Conservation (phyloP, 2,329 filamentous ascomycete genomes). For the Botrytis fragariae region DNA sequence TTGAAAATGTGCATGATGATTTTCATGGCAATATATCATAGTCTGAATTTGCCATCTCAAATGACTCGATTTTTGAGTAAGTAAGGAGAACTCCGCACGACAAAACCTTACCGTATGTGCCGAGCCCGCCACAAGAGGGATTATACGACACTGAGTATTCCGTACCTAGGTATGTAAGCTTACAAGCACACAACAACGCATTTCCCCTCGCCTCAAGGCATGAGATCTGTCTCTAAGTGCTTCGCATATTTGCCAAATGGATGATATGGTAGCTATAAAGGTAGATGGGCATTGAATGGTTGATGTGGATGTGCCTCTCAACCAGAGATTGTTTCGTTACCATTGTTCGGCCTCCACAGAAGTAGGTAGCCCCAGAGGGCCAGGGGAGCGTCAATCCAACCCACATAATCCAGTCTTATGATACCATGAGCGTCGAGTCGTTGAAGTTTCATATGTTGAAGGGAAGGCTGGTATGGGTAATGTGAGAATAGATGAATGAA, state of each 20-base stretch:
- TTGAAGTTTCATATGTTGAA: background rate
- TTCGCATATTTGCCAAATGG: background rate
- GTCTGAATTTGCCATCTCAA: background rate
- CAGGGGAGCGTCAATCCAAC: background rate
- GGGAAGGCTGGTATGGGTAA: background rate
- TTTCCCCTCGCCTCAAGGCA: background rate
- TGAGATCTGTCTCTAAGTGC: background rate
- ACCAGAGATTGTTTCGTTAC: background rate
- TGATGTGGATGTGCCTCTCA: background rate
- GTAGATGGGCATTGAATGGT: background rate
- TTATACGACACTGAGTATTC: background rate
- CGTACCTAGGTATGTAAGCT: background rate
- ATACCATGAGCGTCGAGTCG: background rate
- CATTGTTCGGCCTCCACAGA: background rate
- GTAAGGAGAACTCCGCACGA: background rate
- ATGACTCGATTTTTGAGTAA: background rate
- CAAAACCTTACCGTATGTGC: background rate
- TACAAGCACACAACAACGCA: background rate
- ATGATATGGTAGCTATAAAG: background rate
- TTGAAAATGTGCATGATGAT: too few species aligned
- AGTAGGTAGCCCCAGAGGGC: background rate
- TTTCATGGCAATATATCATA: background rate
- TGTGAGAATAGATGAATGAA: too few species aligned
- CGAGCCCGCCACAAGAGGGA: background rate
- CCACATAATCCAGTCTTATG: background rate